phyloP scores from a whole-genome alignment of 2,329 filamentous ascomycete species.

The Blastomyces gilchristii region DNA sequence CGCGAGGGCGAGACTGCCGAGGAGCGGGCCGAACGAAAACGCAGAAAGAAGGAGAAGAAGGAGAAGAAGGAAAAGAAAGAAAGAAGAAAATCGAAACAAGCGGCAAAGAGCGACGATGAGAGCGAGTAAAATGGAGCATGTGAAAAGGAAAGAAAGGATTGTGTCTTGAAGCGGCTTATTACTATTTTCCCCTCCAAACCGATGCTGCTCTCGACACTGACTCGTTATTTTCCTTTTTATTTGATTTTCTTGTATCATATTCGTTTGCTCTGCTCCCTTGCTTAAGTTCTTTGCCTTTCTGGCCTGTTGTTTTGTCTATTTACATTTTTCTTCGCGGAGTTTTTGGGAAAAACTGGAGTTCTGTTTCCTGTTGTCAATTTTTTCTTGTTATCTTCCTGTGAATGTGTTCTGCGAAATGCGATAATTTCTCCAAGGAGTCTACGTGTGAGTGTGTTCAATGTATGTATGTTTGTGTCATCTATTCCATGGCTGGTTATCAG shows the following conservation, averaged over 20 bases:
- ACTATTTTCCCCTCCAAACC: not conserved
- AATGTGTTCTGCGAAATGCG: slow-evolving; percentile 2
- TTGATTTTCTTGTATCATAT: slow-evolving; percentile 34
- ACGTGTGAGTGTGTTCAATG: not conserved
- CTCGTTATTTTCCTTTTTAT: not conserved
- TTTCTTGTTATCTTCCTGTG: slow-evolving; percentile 3
- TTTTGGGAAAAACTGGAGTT: slow-evolving; percentile 26
- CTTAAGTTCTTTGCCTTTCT: slow-evolving; percentile 21
- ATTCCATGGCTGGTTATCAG: not conserved
- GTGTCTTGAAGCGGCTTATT: not conserved
- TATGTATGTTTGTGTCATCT: not conserved
- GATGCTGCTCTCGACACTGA: not conserved
- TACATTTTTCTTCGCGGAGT: slow-evolving; percentile 26
- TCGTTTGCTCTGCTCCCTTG: slow-evolving; percentile 8
- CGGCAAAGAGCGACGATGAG: slow-evolving; percentile 27
- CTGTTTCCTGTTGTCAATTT: slow-evolving; percentile 20
- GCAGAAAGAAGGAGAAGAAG: slow-evolving; percentile 46
- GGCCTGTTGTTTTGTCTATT: slow-evolving; percentile 9
- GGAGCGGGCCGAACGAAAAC: slow-evolving; percentile 41
- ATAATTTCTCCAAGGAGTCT: slow-evolving; percentile 1
- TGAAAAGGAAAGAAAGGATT: not conserved
- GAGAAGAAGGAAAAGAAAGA: slow-evolving; percentile 48
- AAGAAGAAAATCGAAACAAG: slow-evolving; percentile 63
- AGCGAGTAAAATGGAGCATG: slow-evolving; percentile 30
- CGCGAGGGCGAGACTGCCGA: slow-evolving; percentile 47